Conservation (phyloP, 2,329 filamentous ascomycete species). For the Ophidiomyces ophidiicola region DNA sequence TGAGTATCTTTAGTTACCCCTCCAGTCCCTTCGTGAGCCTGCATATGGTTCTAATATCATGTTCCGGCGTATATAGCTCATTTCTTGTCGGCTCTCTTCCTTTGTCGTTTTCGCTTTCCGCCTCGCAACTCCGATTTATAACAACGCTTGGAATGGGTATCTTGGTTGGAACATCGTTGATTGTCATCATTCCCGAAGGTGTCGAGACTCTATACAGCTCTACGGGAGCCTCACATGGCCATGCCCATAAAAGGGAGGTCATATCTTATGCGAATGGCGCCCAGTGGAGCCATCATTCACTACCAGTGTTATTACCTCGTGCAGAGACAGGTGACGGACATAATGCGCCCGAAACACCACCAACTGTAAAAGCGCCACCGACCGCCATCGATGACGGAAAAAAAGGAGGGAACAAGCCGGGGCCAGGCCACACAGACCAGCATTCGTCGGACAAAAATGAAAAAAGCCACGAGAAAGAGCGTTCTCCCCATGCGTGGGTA, state of each 20-base stretch:
- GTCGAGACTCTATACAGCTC: slow-evolving; percentile 74
- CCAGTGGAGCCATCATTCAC: slow-evolving; percentile 11
- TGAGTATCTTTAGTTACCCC: slow-evolving; percentile 30
- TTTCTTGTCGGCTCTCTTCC: slow-evolving; percentile 87
- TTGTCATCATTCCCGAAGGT: slow-evolving; percentile 95
- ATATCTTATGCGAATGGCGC: slow-evolving; percentile 16
- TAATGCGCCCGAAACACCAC: slow-evolving; percentile 1
- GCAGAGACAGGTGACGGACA: slow-evolving; percentile 1
- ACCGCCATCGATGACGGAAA: neutral
- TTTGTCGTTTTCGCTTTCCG: slow-evolving; percentile 74
- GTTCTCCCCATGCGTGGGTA: slow-evolving; percentile 58
- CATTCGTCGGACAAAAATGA: neutral
- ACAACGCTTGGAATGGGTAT: slow-evolving; percentile 89
- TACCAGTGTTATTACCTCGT: slow-evolving; percentile 1
- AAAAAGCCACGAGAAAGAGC: slow-evolving; percentile 24
- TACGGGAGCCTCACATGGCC: slow-evolving; percentile 24
- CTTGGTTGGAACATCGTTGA: slow-evolving; percentile 83
- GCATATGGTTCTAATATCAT: neutral
- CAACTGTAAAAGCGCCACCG: slow-evolving; percentile 11
- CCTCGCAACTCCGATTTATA: slow-evolving; percentile 75
- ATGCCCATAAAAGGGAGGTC: slow-evolving; percentile 15
- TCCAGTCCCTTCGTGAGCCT: neutral
- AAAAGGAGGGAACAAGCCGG: neutral
- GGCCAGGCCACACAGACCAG: neutral
- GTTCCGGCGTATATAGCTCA: slow-evolving; percentile 47